Conservation (phyloP, 345 rosid genomes). For the Sonneratia caseolaris region DNA sequence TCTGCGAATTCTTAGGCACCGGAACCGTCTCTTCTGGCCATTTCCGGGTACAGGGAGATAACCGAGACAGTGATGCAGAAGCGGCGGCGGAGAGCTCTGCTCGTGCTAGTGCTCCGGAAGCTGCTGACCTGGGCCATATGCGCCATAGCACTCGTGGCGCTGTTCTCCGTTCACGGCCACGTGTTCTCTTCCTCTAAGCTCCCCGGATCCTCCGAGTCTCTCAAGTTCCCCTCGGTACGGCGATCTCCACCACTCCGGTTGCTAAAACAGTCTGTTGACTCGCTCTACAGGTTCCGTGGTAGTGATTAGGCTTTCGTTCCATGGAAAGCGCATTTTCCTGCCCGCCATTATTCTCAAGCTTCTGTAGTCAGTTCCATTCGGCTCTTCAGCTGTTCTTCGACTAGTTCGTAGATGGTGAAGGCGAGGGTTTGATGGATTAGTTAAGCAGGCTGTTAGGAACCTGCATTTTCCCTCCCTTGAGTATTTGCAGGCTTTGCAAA, state of each 20-base stretch:
- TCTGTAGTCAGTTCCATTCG: background rate
- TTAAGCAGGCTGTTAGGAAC: background rate
- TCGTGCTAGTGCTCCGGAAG: conserved; percentile 31
- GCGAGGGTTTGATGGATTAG: background rate
- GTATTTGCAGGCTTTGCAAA: background rate
- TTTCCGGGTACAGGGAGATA: background rate
- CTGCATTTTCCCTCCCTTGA: background rate
- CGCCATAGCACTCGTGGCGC: conserved; percentile 34
- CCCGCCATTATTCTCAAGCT: background rate
- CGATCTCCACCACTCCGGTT: background rate
- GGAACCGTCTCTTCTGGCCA: background rate
- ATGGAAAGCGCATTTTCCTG: background rate
- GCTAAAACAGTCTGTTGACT: background rate
- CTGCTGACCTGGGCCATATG: conserved; percentile 54
- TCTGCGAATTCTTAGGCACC: background rate
- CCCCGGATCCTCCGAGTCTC: conserved; percentile 33
- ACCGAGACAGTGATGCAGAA: conserved; percentile 20
- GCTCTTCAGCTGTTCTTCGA: background rate
- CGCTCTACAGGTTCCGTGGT: background rate
- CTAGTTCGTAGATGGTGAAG: background rate
- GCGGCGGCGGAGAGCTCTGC: conserved; percentile 34
- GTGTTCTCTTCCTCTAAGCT: conserved; percentile 39
- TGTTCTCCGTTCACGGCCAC: conserved; percentile 45
- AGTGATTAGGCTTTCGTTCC: background rate
- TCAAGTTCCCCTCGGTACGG: conserved; percentile 32